These are phyloP conservation scores for Viola odorata DNA, from an alignment of 345 rosid species.

Conservation along the genomic window DNA sequence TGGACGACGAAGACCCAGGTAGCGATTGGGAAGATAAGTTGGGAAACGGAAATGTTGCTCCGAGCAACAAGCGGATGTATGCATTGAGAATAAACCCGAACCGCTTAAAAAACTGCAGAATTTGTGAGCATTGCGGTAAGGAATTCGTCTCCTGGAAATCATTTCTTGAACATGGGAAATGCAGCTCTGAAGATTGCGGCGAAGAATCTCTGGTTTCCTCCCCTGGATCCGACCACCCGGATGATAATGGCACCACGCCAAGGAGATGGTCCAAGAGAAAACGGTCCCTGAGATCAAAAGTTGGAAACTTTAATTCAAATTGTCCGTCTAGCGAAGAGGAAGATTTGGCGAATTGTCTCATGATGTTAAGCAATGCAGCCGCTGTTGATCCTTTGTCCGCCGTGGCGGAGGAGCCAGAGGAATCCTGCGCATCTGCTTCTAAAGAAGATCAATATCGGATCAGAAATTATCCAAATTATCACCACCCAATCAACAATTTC, in stretches of 20 bases:
- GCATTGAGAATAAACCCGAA: slow-evolving; percentile 62
- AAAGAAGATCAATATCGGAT: no score
- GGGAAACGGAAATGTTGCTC: slow-evolving; percentile 30
- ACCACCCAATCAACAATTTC: no score
- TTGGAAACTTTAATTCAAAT: slow-evolving; percentile 26
- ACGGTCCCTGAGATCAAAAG: slow-evolving; percentile 49
- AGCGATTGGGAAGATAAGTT: slow-evolving; percentile 53
- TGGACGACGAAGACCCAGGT: slow-evolving; percentile 47
- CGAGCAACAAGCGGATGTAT: slow-evolving; percentile 54
- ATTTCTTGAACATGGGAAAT: slow-evolving; percentile 71
- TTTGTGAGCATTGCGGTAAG: slow-evolving; percentile 69
- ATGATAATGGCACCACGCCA: slow-evolving; percentile 23
- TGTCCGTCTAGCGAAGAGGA: slow-evolving; percentile 77
- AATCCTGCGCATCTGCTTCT: slow-evolving; percentile 29
- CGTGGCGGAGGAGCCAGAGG: slow-evolving; percentile 58
- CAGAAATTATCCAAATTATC: no score
- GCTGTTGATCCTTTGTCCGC: slow-evolving; percentile 38
- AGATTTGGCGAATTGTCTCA: slow-evolving; percentile 88
- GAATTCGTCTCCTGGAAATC: slow-evolving; percentile 81
- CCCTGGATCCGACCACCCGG: slow-evolving; percentile 41
- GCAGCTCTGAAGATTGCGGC: slow-evolving; percentile 34
- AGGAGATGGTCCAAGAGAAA: slow-evolving; percentile 62
- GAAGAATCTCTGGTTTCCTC: slow-evolving; percentile 44
- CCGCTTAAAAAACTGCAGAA: slow-evolving; percentile 51
- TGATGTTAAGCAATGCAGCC: slow-evolving; percentile 75